phyloP scores from a whole-genome alignment of 192 early-diverging fungal species.

The Lunasporangiospora selenospora region DNA sequence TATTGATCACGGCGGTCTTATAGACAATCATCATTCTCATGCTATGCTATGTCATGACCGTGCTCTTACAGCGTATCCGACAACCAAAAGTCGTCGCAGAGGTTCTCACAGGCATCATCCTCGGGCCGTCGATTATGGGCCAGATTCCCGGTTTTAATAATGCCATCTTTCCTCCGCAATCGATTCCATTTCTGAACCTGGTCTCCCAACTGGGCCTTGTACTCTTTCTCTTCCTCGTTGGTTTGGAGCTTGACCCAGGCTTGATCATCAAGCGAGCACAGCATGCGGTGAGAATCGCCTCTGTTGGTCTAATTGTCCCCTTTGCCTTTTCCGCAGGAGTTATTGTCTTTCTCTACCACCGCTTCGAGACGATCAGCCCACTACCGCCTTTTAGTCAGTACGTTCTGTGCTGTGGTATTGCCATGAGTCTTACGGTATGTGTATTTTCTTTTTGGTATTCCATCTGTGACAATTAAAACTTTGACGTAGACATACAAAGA shows the following conservation, averaged over 20 bases:
- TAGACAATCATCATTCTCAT: conserved; percentile 71
- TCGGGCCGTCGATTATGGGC: conserved; percentile 85
- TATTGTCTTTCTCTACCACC: conserved; percentile 5
- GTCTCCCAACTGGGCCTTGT: conserved; percentile 86
- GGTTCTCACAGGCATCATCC: conserved; percentile 83
- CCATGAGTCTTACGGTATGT: conserved; percentile 82
- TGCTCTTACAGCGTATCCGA: conserved; percentile 61
- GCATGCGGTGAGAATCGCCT: conserved; percentile 65
- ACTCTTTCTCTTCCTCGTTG: conserved; percentile 86
- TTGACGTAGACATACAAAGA: too few species aligned
- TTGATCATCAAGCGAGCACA: conserved; percentile 61
- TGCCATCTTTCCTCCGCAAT: conserved; percentile 74
- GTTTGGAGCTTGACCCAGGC: conserved; percentile 77
- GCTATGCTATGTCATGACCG: conserved; percentile 70
- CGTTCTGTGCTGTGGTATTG: conserved; percentile 83
- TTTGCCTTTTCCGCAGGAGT: conserved; percentile 77
- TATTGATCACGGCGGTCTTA: not conserved
- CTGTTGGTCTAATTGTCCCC: conserved; percentile 78
- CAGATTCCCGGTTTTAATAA: conserved; percentile 68
- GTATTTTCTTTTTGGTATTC: not conserved
- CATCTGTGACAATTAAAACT: too few species aligned
- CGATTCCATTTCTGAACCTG: conserved; percentile 73
- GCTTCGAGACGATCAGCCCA: conserved; percentile 30
- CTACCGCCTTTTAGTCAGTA: conserved; percentile 66
- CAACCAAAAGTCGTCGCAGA: conserved; percentile 91